These are phyloP conservation scores for Botrytis byssoidea DNA, from an alignment of 2,329 filamentous ascomycete genomes.

Conservation along the genomic window DNA sequence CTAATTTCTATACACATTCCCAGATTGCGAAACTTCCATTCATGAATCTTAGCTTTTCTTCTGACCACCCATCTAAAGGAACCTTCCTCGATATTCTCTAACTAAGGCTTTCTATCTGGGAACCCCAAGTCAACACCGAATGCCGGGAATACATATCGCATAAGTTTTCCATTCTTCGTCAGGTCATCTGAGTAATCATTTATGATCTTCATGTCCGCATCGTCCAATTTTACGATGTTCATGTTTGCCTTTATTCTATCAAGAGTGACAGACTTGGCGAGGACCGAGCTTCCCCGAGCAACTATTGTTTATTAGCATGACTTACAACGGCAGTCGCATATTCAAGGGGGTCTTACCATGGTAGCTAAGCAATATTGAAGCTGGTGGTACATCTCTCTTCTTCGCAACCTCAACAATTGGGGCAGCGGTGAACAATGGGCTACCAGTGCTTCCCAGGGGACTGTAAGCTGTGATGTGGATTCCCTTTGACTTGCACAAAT, in stretches of 20 bases:
- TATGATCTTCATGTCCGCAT: slow-evolving; percentile 58
- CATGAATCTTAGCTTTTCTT: background rate
- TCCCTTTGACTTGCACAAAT: slow-evolving; percentile 49
- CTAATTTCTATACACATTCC: background rate
- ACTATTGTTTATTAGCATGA: slow-evolving; percentile 47
- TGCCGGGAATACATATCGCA: slow-evolving; percentile 66
- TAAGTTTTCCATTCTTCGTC: slow-evolving; percentile 48
- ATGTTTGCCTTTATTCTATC: slow-evolving; percentile 69
- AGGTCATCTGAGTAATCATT: slow-evolving; percentile 55
- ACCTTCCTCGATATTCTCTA: background rate
- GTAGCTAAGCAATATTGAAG: slow-evolving; percentile 67
- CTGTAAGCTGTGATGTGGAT: slow-evolving; percentile 55
- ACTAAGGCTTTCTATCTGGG: slow-evolving; percentile 49
- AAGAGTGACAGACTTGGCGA: slow-evolving; percentile 70
- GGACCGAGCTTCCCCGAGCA: slow-evolving; percentile 65
- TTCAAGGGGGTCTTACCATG: slow-evolving; percentile 54
- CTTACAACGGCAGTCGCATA: background rate
- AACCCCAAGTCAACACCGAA: slow-evolving; percentile 70
- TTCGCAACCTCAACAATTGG: slow-evolving; percentile 62
- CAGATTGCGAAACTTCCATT: background rate
- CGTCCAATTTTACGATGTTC: slow-evolving; percentile 63
- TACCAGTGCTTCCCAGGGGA: slow-evolving; percentile 42
- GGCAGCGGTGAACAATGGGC: slow-evolving; percentile 55
- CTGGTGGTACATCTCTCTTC: slow-evolving; percentile 60
- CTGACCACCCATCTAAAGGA: no score